These are phyloP conservation scores for Vigna hirtella DNA, from an alignment of 306 rosid genomes.

Conservation along the genomic window DNA sequence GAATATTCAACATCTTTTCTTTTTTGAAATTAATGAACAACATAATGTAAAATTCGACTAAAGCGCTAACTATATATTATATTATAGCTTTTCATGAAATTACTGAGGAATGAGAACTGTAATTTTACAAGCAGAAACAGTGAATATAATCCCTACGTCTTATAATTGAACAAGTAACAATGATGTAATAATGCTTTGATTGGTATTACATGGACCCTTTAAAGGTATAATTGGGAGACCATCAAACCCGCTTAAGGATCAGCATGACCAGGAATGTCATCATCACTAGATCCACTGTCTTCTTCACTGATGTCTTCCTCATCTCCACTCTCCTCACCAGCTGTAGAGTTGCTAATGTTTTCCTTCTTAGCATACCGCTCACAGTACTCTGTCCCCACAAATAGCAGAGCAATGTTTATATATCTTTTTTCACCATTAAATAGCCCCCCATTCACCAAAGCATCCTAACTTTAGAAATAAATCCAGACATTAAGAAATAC, in stretches of 20 bases:
- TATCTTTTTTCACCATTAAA: conserved; percentile 30
- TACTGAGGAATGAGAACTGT: conserved; percentile 41
- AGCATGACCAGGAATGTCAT: conserved; percentile 87
- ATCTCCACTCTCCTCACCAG: conserved; percentile 77
- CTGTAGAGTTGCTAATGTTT: conserved; percentile 58
- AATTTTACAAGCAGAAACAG: conserved; percentile 53
- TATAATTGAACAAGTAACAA: conserved; percentile 44
- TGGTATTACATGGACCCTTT: conserved; percentile 53
- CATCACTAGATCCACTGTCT: conserved; percentile 79
- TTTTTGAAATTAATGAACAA: neutral
- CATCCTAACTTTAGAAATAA: neutral
- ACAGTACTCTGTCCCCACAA: conserved; percentile 81
- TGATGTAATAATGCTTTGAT: conserved; percentile 42
- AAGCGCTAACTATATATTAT: conserved; percentile 21
- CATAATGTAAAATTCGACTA: neutral
- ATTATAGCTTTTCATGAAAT: conserved; percentile 27
- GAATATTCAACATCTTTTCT: neutral
- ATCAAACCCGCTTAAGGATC: conserved; percentile 64
- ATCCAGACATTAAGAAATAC: conserved; percentile 13
- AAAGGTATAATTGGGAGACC: conserved; percentile 31
- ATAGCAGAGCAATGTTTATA: conserved; percentile 35
- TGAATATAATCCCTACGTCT: conserved; percentile 51
- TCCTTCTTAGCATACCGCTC: conserved; percentile 92
- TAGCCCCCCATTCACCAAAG: conserved; percentile 35
- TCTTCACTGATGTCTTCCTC: conserved; percentile 82